Evolutionary conservation across 108 stramenopile genomes (phyloP).

Genomic region (Discostella stelligeroides): DNA sequence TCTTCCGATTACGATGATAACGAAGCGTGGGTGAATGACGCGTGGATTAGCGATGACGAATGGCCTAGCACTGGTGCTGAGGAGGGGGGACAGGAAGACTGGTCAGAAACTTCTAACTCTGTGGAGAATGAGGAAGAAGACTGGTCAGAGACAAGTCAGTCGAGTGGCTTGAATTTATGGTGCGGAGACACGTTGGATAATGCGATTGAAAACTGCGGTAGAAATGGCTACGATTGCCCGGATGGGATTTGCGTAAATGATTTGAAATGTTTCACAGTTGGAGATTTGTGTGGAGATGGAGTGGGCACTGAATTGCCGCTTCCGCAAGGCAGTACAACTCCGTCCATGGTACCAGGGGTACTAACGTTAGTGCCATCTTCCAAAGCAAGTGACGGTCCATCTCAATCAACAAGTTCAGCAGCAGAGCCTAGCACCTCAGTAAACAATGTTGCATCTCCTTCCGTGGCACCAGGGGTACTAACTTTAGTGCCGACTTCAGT

Average conservation of each 20-base stretch:
- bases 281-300: neutral
- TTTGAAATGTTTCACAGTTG: slow-evolving; percentile 40
- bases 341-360: neutral
- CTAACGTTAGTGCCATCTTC: neutral
- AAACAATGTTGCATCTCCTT: slow-evolving; percentile 2
- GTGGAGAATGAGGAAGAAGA: slow-evolving; percentile 29
- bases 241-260: slow-evolving; percentile 32
- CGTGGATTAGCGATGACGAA: neutral
- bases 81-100: slow-evolving; percentile 14
- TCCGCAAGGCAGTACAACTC: neutral
- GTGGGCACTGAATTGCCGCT: neutral
- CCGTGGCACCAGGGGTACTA: too few relatives aligned
- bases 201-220: slow-evolving; percentile 33
- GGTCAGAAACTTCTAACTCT: slow-evolving; percentile 6
- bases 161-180: slow-evolving; percentile 26
- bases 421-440: neutral
- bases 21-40: neutral
- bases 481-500: neutral
- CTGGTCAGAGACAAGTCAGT: slow-evolving; percentile 13
- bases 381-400: neutral
- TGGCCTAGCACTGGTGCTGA: neutral
- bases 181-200: slow-evolving; percentile 32
- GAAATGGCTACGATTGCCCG: slow-evolving; percentile 37
- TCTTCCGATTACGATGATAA: neutral
- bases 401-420: neutral